These are phyloP conservation scores for Pseudogymnoascus sp. DNA, from an alignment of 2,329 filamentous ascomycete species.

Conservation along the genomic window DNA sequence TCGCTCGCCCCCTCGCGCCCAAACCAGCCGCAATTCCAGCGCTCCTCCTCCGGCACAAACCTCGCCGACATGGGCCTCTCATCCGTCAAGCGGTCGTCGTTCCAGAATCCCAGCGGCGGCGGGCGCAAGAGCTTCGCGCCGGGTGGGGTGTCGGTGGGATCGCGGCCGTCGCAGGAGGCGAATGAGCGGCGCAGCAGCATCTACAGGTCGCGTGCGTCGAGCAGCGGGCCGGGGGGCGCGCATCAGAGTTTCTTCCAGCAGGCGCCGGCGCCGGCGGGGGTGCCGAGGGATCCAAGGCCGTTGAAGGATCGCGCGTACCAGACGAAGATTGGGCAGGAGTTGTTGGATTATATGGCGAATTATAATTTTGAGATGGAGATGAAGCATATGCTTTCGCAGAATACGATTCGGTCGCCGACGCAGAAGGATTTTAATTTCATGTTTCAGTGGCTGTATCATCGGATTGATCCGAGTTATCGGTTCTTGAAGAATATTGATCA, in stretches of 20 bases:
- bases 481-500: constrained; percentile 94
- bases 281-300: constrained; percentile 79
- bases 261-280: constrained; percentile 70
- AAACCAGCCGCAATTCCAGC: constrained; percentile 78
- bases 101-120: constrained; percentile 55
- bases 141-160: constrained; percentile 26
- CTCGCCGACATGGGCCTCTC: constrained; percentile 72
- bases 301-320: constrained; percentile 76
- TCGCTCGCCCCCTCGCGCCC: constrained; percentile 79
- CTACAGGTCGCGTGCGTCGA: constrained; percentile 63
- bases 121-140: constrained; percentile 52
- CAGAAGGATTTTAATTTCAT: constrained; percentile 98
- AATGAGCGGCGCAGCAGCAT: constrained; percentile 73
- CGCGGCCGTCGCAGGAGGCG: constrained; percentile 33
- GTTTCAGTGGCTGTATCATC: constrained; percentile 96
- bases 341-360: constrained; percentile 84
- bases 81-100: constrained; percentile 76
- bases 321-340: constrained; percentile 74
- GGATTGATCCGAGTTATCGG: constrained; percentile 86
- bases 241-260: constrained; percentile 96
- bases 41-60: constrained; percentile 75
- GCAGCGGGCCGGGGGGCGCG: constrained; percentile 52
- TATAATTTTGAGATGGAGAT: constrained; percentile 98
- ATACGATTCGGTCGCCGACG: constrained; percentile 86
- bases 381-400: constrained; percentile 86